Evolutionary conservation across 495 filamentous ascomycete genomes (phyloP).

Genomic region (Lindgomyces ingoldianus): DNA sequence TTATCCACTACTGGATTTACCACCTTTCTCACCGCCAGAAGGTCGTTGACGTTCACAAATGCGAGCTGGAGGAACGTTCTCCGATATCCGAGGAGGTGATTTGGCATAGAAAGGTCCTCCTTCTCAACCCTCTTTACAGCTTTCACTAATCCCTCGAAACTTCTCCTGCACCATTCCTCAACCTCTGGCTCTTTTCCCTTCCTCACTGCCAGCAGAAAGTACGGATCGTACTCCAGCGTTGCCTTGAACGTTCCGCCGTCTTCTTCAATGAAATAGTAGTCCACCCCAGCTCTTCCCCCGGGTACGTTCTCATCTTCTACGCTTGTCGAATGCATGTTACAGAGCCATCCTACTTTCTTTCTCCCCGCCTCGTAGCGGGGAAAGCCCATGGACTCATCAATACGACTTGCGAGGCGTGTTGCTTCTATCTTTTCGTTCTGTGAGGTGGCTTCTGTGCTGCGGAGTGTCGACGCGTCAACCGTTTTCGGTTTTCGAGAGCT

Average conservation of each 20-base stretch:
- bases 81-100: conserved; percentile 90
- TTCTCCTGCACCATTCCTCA: conserved; percentile 89
- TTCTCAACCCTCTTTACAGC: conserved; percentile 75
- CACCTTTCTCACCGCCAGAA: conserved; percentile 77
- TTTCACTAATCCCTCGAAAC: conserved; percentile 84
- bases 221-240: conserved; percentile 93
- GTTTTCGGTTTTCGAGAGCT: conserved; percentile 65
- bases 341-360: conserved; percentile 86
- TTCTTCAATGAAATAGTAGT: conserved; percentile 96
- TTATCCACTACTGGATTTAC: conserved; percentile 92
- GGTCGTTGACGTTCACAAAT: conserved; percentile 83
- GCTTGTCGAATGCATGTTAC: conserved; percentile 87
- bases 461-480: conserved; percentile 72
- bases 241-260: conserved; percentile 94
- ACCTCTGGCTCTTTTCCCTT: conserved; percentile 87
- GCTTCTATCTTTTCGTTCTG: conserved; percentile 85
- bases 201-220: conserved; percentile 89
- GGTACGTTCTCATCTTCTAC: conserved; percentile 81
- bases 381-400: conserved; percentile 95
- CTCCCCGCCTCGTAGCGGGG: conserved; percentile 86
- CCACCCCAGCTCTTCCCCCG: conserved; percentile 83
- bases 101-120: conserved; percentile 94
- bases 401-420: conserved; percentile 77
- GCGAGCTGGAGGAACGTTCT: conserved; percentile 79
- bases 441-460: conserved; percentile 78